Evolutionary conservation across 768 basidiomycete species (phyloP), one percentile per base, ranked within the genome.

Genomic region (Collybia sordida): DNA sequence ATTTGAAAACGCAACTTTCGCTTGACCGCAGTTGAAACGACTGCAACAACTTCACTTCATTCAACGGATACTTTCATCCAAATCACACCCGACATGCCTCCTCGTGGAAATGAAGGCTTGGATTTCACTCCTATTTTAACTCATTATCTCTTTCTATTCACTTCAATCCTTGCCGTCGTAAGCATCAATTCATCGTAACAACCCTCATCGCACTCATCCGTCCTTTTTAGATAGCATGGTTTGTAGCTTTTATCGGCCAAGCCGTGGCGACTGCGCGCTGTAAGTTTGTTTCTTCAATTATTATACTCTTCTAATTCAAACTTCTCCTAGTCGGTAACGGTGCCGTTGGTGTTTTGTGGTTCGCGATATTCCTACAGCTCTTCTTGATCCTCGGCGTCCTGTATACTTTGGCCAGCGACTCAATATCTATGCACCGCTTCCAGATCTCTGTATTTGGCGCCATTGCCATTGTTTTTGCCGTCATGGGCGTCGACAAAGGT

Each of bases 361-460:
- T 93, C 70, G 85, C 80, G 54, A 89, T 93, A 57, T 88, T 85
- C 69, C 81, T 92, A 21, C 80, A 91, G 59, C 72, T 85, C 22
- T 80, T 80, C 67, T 73, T 91, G 64, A 89, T 87, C 52, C 64
- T 85, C 51, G 86, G 85, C 31, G 82, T 90, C 54, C 62, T 89
- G 45, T 82, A 85, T 64, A 81, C 82, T 46, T 85, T 97, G 59
- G 91, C 92, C 52, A 88, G 83, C 46, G 93, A 98, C 72, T 84
- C 89, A 42, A 85, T 99, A 64, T 86, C 88, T n/a, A 86, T 93
- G 79, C 85, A 98, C 65, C 91, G 95, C 18, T 79, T 84, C 68
- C 89, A 96, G 74, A 90, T 99, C 60, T 87, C 93, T 17, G 75
- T 88, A 38, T 94, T 98, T 60, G 85, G 90, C 28, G 85, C 93